Evolutionary conservation across 164 flowering plant genomes (phyloP), one percentile per base, ranked within the genome.

Genomic region (Vitis rotundifolia): DNA sequence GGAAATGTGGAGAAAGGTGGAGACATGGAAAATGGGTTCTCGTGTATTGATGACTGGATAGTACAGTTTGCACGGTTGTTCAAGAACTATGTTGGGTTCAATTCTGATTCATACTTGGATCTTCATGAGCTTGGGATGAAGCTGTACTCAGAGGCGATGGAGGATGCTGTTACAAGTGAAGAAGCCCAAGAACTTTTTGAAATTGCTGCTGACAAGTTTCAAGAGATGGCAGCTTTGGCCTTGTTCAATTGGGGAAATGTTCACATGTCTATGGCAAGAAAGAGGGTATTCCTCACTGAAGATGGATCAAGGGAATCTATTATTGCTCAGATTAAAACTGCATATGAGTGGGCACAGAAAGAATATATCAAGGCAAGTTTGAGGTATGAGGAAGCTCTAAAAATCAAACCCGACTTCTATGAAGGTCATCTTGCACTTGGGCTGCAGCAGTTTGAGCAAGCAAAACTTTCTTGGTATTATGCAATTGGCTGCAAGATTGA

Each of bases 221-320:
- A 93, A 67, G 98, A 95, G 78, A 89, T 95, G 97, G 85, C 91
- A 3, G 95, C 98, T 71, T 74, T 94, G 69, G 95, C 98, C 16
- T 71, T 92, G 76, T 91, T 94, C 75, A 94, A 94, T 66, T 92
- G 98, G 90, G 99, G 98, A 29, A 94, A 93, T 75, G 88, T 92
- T 71, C 97, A 93, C 83, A 83, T 93, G 90, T 88, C 96, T n/a
- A 84, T 74, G 76, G 97, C 97, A 18, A 86, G 94, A 78, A 95
- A 87, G 79, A 82, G 76, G 62, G 83, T 86, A 2, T 73, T 62
- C 75, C 73, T 85, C 50, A 15, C 79, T 0, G 99, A 90, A 73
- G 91, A 88, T 71, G 79, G 71, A 59, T 80, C 94, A 0, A 77
- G 72, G 60, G 96, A 94, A 65, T 68, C 82, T 12, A 28, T 85